These are phyloP conservation scores for Acanthamoeba sp. DNA, from an alignment of 208 protist genomes.

Conservation along the genomic window DNA sequence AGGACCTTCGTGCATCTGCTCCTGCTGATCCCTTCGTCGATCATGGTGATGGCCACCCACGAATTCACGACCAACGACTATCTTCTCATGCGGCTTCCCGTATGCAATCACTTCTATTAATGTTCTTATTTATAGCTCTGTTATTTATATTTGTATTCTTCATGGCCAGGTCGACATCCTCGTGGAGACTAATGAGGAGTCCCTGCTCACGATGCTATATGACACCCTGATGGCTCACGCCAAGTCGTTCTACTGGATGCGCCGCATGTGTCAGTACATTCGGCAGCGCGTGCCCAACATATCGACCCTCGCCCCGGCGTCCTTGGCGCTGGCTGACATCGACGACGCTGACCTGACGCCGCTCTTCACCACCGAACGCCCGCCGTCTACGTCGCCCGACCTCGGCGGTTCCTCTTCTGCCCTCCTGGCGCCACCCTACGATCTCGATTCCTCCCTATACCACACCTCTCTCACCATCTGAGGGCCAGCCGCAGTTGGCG, in stretches of 20 bases:
- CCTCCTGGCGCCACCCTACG: too few species aligned
- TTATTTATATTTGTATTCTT: neutral
- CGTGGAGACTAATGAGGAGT: neutral
- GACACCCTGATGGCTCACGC: neutral
- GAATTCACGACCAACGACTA: conserved; percentile 27
- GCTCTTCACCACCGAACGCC: too few species aligned
- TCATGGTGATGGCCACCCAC: conserved; percentile 35
- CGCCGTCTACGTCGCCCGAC: too few species aligned
- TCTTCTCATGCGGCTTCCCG: neutral
- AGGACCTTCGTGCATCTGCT: neutral
- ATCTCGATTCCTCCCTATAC: too few species aligned
- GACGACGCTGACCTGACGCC: too few species aligned
- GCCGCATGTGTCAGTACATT: neutral
- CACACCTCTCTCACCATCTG: too few species aligned
- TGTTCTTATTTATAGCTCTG: neutral
- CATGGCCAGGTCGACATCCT: neutral
- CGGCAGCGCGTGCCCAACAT: neutral
- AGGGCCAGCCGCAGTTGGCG: too few species aligned
- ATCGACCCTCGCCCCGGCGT: too few species aligned
- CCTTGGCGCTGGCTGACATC: too few species aligned
- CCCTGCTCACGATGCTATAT: neutral
- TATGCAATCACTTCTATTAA: neutral
- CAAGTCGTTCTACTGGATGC: conserved; percentile 21
- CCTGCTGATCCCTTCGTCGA: neutral
- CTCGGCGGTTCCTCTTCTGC: too few species aligned